Conservation (phyloP, 225 moss, liverwort and hornwort species). For the Takakia lepidozioides region DNA sequence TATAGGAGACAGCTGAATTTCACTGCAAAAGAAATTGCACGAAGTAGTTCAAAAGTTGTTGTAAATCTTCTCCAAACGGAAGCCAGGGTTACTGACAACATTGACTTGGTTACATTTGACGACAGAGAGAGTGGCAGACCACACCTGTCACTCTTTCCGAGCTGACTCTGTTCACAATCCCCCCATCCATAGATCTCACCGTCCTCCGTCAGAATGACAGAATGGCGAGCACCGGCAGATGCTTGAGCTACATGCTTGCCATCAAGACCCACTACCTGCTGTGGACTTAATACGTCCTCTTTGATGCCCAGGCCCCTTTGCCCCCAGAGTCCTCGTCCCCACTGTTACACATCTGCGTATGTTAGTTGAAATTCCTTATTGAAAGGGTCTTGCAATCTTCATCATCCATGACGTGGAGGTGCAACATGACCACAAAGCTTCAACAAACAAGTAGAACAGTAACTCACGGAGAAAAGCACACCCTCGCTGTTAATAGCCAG, state of each 20-base stretch:
- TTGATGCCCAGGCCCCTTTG: slow-evolving; percentile 55
- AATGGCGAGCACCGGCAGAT: slow-evolving; percentile 71
- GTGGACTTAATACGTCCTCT: slow-evolving; percentile 44
- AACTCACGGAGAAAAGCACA: slow-evolving; percentile 63
- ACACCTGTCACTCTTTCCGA: slow-evolving; percentile 46
- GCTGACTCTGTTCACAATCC: slow-evolving; percentile 68
- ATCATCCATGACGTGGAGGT: too few species aligned
- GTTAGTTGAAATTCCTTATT: too few species aligned
- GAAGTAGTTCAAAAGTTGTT: slow-evolving; percentile 3
- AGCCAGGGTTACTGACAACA: too few species aligned
- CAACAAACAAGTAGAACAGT: slow-evolving; percentile 5
- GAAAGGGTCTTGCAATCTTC: too few species aligned
- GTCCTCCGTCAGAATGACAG: slow-evolving; percentile 37
- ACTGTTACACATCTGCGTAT: slow-evolving; percentile 25
- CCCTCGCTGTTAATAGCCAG: slow-evolving; percentile 47
- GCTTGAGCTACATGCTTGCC: slow-evolving; percentile 40
- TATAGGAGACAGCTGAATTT: slow-evolving; percentile 43
- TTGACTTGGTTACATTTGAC: too few species aligned
- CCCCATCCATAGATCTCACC: slow-evolving; percentile 72
- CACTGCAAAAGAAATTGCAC: slow-evolving; percentile 30
- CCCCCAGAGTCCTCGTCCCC: slow-evolving; percentile 75
- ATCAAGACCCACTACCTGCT: slow-evolving; percentile 31
- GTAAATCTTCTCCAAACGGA: too few species aligned
- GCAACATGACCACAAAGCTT: too few species aligned
- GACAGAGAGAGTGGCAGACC: slow-evolving; percentile 3